Conservation (phyloP, 805 yeast genomes). For the Hanseniaspora lindneri region DNA sequence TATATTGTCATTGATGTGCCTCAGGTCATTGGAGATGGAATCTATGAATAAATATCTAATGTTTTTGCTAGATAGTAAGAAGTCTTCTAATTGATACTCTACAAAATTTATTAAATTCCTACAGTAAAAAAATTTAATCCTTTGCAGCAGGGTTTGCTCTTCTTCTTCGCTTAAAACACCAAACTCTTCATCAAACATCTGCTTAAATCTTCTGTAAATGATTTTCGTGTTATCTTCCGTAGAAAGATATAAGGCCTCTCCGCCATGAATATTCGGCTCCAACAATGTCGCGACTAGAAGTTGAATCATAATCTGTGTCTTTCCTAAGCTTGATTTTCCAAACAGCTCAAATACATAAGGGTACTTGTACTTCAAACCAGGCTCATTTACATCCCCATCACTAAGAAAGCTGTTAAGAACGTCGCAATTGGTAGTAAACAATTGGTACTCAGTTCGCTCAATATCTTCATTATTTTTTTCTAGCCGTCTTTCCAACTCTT, state of each 20-base stretch:
- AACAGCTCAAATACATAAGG: slow-evolving; percentile 11
- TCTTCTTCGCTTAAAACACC: too few relatives aligned
- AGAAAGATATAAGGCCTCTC: slow-evolving; percentile 3
- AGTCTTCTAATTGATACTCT: slow-evolving; percentile 1
- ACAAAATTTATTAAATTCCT: slow-evolving; percentile 10
- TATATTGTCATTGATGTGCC: slow-evolving; percentile 9
- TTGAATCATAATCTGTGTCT: slow-evolving; percentile 13
- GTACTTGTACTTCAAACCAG: slow-evolving; percentile 2
- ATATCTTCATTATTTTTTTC: not conserved
- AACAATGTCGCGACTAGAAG: slow-evolving; percentile 2
- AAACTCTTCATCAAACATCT: slow-evolving; percentile 9
- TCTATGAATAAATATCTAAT: slow-evolving; percentile 9
- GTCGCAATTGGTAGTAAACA: not conserved
- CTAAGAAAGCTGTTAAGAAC: not conserved
- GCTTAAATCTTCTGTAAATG: slow-evolving; percentile 10
- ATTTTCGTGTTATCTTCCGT: slow-evolving; percentile 13
- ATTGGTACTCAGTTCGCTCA: not conserved
- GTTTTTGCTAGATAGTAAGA: not conserved
- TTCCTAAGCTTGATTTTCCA: slow-evolving; percentile 14
- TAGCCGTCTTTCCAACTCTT: not conserved
- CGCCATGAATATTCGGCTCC: not conserved
- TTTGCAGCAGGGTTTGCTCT: not conserved
- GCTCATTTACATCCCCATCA: not conserved
- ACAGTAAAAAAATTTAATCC: slow-evolving; percentile 7
- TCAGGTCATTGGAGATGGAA: slow-evolving; percentile 11